phyloP scores from a whole-genome alignment of 192 early-diverging fungal genomes.

The Geosiphon pyriformis region DNA sequence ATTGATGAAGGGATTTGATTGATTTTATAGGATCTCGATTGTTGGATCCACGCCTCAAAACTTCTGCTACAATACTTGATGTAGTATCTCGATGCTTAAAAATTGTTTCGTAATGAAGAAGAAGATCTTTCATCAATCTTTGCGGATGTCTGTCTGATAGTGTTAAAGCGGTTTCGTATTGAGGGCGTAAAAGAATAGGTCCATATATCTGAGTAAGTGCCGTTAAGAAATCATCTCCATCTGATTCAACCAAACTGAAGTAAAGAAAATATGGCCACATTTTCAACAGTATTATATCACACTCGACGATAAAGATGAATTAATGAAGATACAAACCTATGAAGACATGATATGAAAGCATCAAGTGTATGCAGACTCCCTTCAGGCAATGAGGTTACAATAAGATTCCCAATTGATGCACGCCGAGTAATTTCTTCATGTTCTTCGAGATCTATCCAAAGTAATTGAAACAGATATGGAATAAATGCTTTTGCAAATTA shows the following conservation, averaged over 20 bases:
- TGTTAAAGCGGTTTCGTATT: slow-evolving; percentile 35
- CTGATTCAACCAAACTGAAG: slow-evolving; percentile 27
- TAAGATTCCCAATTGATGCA: slow-evolving; percentile 42
- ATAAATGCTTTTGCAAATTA: not conserved
- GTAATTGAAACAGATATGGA: not conserved
- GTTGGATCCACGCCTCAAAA: slow-evolving; percentile 1
- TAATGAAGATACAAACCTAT: slow-evolving; percentile 25
- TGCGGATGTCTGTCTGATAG: slow-evolving; percentile 40
- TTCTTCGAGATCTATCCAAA: slow-evolving; percentile 12
- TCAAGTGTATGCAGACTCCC: slow-evolving; percentile 44
- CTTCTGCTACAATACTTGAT: not conserved
- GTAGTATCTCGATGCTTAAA: slow-evolving; percentile 1
- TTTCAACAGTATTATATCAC: no score
- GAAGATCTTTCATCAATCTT: slow-evolving; percentile 35
- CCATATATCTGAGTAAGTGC: slow-evolving; percentile 43
- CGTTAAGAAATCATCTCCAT: slow-evolving; percentile 29
- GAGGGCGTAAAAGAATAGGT: slow-evolving; percentile 41
- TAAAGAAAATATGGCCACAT: slow-evolving; percentile 2
- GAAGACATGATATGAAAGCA: slow-evolving; percentile 29
- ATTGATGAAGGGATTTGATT: not conserved
- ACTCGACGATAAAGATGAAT: not conserved
- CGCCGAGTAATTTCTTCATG: slow-evolving; percentile 32
- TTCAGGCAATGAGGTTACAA: slow-evolving; percentile 36
- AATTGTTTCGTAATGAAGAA: slow-evolving; percentile 8
- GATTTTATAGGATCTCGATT: slow-evolving; percentile 9